These are phyloP conservation scores for Davidsoniella eucalypti DNA, from an alignment of 2,329 filamentous ascomycete species.

Conservation along the genomic window DNA sequence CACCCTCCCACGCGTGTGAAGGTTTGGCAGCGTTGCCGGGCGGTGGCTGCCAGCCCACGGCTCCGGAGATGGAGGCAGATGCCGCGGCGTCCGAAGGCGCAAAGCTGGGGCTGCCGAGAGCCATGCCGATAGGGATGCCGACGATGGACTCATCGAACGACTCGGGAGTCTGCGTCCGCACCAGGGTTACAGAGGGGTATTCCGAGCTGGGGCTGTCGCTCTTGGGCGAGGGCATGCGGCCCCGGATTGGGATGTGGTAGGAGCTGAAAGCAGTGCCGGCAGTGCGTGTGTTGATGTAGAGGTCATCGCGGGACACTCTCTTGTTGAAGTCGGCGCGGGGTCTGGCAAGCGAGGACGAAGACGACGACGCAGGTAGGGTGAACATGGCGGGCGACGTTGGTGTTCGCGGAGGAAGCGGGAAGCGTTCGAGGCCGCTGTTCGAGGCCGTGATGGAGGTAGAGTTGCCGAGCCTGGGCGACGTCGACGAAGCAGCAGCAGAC, in stretches of 20 bases:
- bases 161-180: constrained; percentile 27
- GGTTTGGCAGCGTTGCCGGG: neutral
- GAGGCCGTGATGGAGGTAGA: neutral
- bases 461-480: neutral
- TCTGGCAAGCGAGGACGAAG: constrained; percentile 8
- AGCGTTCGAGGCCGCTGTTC: neutral
- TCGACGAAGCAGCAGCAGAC: neutral
- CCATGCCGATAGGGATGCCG: constrained; percentile 47
- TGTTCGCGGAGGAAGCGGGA: neutral
- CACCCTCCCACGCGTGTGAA: neutral
- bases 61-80: neutral
- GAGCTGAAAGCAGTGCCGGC: constrained; percentile 21
- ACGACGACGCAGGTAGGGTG: constrained; percentile 4
- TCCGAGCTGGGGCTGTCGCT: constrained; percentile 22
- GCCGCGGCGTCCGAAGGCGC: neutral
- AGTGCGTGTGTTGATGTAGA: constrained; percentile 20
- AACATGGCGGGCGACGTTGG: constrained; percentile 8
- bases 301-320: constrained; percentile 29
- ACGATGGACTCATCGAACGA: constrained; percentile 22
- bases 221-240: constrained; percentile 27
- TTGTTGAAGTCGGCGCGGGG: constrained; percentile 17
- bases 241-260: constrained; percentile 26
- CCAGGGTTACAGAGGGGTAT: constrained; percentile 20
- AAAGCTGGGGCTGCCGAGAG: constrained; percentile 47
- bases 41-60: neutral